Conservation (phyloP, 768 basidiomycete species). For the Tephrocybe rancida region DNA sequence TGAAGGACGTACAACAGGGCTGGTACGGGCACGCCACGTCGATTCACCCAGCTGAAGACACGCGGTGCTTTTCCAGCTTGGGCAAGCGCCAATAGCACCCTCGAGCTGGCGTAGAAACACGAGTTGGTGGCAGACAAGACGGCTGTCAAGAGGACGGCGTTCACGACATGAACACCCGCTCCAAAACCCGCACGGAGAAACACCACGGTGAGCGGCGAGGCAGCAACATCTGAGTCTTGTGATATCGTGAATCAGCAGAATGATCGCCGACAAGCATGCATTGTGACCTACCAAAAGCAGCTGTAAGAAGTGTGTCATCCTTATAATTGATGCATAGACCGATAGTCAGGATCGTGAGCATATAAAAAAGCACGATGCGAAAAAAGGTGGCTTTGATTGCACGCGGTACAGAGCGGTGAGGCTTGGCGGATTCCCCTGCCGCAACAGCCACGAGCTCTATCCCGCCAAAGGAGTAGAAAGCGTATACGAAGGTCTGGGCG, state of each 20-base stretch:
- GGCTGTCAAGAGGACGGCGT: constrained; percentile 67
- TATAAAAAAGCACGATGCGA: constrained; percentile 66
- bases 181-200: constrained; percentile 64
- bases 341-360: constrained; percentile 65
- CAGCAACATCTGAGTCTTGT: constrained; percentile 49
- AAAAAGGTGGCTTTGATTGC: constrained; percentile 73
- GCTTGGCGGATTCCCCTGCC: constrained; percentile 69
- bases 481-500: constrained; percentile 64
- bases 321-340: constrained; percentile 65
- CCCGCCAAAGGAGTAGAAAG: constrained; percentile 71
- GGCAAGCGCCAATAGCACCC: constrained; percentile 64
- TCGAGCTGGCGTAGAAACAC: constrained; percentile 67
- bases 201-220: constrained; percentile 66
- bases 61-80: constrained; percentile 65
- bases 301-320: constrained; percentile 52
- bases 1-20: constrained; percentile 52
- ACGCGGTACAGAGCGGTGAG: constrained; percentile 61
- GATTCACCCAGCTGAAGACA: constrained; percentile 65
- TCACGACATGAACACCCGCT: constrained; percentile 63
- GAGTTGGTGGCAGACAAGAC: constrained; percentile 67
- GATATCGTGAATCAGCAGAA: background rate
- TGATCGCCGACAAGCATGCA: background rate
- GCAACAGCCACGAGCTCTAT: constrained; percentile 74
- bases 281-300: constrained; percentile 39
- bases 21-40: constrained; percentile 63